A percentile compares a stretch with the other conserved stretches of the same genome.
phyloP scores from a whole-genome alignment of 2,329 filamentous ascomycete species.

The Harringtonia lauricola region DNA sequence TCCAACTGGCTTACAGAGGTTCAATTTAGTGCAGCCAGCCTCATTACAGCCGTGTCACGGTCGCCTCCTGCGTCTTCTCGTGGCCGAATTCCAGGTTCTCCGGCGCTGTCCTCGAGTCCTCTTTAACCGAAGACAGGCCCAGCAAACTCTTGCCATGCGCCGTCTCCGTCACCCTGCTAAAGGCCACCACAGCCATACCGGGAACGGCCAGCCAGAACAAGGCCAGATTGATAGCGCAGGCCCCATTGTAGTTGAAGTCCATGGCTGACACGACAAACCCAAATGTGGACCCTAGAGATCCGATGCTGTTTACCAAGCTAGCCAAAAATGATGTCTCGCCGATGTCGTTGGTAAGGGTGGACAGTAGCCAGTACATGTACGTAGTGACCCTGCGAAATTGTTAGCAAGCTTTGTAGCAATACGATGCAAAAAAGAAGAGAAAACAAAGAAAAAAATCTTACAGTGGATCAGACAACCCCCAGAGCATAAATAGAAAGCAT shows the following conservation, averaged over 20 bases:
- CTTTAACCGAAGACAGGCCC: too few species aligned
- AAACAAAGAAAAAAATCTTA: neutral
- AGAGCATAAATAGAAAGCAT: constrained; percentile 10
- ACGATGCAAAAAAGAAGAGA: neutral
- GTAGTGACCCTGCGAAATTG: constrained; percentile 1
- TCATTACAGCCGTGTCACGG: too few species aligned
- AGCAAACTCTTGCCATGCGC: constrained; percentile 1
- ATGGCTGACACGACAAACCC: constrained; percentile 6
- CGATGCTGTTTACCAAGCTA: constrained; percentile 1
- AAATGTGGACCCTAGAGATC: constrained; percentile 4
- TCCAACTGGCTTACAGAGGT: too few species aligned
- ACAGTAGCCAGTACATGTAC: constrained; percentile 11
- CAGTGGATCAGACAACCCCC: constrained; percentile 10
- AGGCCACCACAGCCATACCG: constrained; percentile 1
- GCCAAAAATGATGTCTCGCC: constrained; percentile 6
- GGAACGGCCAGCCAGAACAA: constrained; percentile 2
- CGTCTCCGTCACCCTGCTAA: constrained; percentile 2
- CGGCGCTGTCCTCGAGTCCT: too few species aligned
- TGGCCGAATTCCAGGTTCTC: too few species aligned
- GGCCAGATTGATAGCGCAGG: constrained; percentile 6
- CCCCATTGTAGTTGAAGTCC: constrained; percentile 5
- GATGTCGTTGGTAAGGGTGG: constrained; percentile 9
- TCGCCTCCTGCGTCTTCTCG: too few species aligned
- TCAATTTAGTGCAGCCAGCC: too few species aligned
- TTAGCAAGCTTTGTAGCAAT: neutral